phyloP scores from a whole-genome alignment of 352 stramenopile genomes.

The Phytophthora boehmeriae region DNA sequence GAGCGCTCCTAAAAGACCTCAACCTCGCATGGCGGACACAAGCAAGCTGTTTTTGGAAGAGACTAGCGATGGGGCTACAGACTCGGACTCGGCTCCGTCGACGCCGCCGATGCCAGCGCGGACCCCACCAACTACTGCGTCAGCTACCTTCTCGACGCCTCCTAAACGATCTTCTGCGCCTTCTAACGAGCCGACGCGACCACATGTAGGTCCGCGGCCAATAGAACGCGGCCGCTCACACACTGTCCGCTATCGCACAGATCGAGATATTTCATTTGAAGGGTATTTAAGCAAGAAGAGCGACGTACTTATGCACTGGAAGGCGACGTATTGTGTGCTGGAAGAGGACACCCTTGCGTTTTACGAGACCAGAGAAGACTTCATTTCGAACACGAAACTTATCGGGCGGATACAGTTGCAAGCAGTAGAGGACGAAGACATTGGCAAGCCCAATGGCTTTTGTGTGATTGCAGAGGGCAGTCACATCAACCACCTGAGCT shows the following conservation, averaged over 20 bases:
- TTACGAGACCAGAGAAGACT: slow-evolving; percentile 84
- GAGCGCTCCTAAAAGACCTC: slow-evolving; percentile 45
- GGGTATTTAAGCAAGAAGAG: slow-evolving; percentile 87
- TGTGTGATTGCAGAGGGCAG: slow-evolving; percentile 69
- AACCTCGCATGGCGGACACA: slow-evolving; percentile 46
- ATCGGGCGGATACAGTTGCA: slow-evolving; percentile 78
- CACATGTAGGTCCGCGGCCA: slow-evolving; percentile 8
- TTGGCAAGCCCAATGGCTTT: slow-evolving; percentile 73
- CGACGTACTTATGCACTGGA: slow-evolving; percentile 74
- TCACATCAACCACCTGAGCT: slow-evolving; percentile 73
- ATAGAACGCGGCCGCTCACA: slow-evolving; percentile 55
- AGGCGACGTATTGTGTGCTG: slow-evolving; percentile 76
- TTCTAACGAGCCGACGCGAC: background rate
- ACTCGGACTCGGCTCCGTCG: slow-evolving; percentile 34
- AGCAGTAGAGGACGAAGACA: slow-evolving; percentile 66
- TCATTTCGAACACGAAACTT: slow-evolving; percentile 81
- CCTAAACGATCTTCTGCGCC: slow-evolving; percentile 11
- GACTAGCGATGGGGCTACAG: slow-evolving; percentile 29
- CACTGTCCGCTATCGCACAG: slow-evolving; percentile 69
- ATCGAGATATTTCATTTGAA: slow-evolving; percentile 80
- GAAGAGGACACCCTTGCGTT: slow-evolving; percentile 80
- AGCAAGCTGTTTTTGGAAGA: slow-evolving; percentile 63
- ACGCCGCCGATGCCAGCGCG: slow-evolving; percentile 15
- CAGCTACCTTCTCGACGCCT: slow-evolving; percentile 18
- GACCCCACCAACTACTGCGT: slow-evolving; percentile 19